These are phyloP conservation scores for Citrus mangshanensis DNA, from an alignment of 345 rosid genomes.

Conservation along the genomic window DNA sequence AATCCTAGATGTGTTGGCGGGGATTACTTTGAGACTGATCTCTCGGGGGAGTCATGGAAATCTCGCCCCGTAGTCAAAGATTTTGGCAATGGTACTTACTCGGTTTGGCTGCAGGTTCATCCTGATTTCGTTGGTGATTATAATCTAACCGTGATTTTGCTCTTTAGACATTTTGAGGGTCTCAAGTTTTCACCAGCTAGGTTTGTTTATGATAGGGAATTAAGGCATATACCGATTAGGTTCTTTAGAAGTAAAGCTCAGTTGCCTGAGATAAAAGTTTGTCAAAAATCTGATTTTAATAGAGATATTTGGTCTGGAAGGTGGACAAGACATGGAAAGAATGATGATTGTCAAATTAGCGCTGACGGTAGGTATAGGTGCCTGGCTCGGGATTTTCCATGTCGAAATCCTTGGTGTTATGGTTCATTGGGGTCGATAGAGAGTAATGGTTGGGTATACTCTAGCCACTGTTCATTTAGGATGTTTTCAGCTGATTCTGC, in stretches of 20 bases:
- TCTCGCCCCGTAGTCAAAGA: constrained; percentile 78
- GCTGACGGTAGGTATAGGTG: constrained; percentile 80
- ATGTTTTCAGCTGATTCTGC: constrained; percentile 54
- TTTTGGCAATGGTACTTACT: constrained; percentile 77
- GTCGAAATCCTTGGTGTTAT: constrained; percentile 79
- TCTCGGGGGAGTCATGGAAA: constrained; percentile 86
- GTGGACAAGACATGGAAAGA: constrained; percentile 85
- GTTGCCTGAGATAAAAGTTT: constrained; percentile 49
- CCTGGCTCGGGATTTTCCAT: constrained; percentile 53
- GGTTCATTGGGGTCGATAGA: constrained; percentile 72
- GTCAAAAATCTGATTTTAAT: constrained; percentile 59
- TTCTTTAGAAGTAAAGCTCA: constrained; percentile 33
- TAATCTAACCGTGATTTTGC: constrained; percentile 67
- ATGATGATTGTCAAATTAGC: constrained; percentile 59
- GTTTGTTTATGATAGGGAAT: constrained; percentile 51
- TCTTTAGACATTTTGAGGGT: constrained; percentile 73
- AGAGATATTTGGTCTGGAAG: constrained; percentile 78
- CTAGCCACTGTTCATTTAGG: constrained; percentile 75
- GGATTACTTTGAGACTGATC: constrained; percentile 86
- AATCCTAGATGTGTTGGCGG: constrained; percentile 67
- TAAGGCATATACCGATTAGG: constrained; percentile 44
- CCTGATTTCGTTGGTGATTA: constrained; percentile 78
- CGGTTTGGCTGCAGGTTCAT: constrained; percentile 75
- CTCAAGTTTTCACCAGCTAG: constrained; percentile 64
- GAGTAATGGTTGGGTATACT: constrained; percentile 99